phyloP scores from a whole-genome alignment of 75 land plant species.

The Isoetes taiwanensis region DNA sequence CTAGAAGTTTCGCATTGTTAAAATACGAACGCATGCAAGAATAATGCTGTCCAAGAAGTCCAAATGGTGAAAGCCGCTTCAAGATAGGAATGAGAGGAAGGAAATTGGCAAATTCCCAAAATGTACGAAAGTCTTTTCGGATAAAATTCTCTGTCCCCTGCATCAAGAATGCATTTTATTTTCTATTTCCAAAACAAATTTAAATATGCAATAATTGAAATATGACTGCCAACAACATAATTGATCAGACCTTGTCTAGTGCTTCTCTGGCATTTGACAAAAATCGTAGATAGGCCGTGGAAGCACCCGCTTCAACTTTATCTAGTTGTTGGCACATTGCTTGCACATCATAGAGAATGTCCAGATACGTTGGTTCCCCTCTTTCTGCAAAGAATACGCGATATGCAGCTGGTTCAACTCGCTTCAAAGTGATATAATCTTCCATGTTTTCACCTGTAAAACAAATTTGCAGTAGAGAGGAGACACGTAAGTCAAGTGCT shows the following conservation, averaged over 20 bases:
- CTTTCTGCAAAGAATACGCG: neutral
- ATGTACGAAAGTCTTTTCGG: neutral
- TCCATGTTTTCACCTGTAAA: neutral
- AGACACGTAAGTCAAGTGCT: too few relatives aligned
- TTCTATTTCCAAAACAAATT: too few relatives aligned
- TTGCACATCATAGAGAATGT: neutral
- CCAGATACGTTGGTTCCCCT: neutral
- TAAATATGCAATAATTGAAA: too few relatives aligned
- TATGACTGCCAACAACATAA: too few relatives aligned
- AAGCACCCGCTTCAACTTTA: neutral
- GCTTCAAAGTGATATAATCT: neutral
- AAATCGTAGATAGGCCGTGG: neutral
- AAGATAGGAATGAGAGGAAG: neutral
- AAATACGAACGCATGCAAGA: neutral
- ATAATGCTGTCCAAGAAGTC: conserved; percentile 1
- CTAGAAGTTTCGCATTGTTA: neutral
- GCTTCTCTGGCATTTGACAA: neutral
- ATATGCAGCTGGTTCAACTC: conserved; percentile 5
- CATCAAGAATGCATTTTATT: neutral
- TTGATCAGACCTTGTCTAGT: neutral
- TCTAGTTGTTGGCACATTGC: neutral
- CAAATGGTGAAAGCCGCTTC: conserved; percentile 4
- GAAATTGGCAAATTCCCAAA: neutral
- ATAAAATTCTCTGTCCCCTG: conserved; percentile 1
- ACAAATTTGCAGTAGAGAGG: too few relatives aligned